Evolutionary conservation across 179 eudicot genomes (phyloP).

Genomic region (Carnegiea gigantea): DNA sequence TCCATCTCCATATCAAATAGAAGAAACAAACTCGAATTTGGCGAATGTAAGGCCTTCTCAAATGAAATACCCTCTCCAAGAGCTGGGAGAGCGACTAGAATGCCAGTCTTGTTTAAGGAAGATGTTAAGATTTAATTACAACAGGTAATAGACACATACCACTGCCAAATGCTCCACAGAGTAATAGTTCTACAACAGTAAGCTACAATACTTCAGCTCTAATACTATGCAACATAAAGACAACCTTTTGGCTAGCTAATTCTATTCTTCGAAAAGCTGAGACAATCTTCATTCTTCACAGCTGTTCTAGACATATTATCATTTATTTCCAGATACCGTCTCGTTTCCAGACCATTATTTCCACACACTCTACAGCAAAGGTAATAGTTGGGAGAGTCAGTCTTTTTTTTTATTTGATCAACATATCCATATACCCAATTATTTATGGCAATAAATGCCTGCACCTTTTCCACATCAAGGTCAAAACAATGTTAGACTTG

Average conservation of each 20-base stretch:
- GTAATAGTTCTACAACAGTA: background rate
- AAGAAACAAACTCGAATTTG: background rate
- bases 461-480: background rate
- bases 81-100: background rate
- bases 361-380: background rate
- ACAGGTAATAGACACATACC: too few relatives aligned
- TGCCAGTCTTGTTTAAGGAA: background rate
- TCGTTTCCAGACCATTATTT: background rate
- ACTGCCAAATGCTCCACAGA: background rate
- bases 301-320: background rate
- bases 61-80: background rate
- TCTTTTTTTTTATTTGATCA: too few relatives aligned
- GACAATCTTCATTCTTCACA: background rate
- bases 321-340: background rate
- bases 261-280: background rate
- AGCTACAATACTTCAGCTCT: background rate
- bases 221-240: background rate
- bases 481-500: background rate
- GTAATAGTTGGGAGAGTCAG: background rate
- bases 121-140: too few relatives aligned
- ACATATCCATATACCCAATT: background rate
- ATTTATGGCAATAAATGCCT: background rate
- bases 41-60: background rate
- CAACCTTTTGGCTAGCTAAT: background rate
- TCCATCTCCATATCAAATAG: background rate